Evolutionary conservation across 2,329 filamentous ascomycete species (phyloP).

Genomic region (Chalara sp.): DNA sequence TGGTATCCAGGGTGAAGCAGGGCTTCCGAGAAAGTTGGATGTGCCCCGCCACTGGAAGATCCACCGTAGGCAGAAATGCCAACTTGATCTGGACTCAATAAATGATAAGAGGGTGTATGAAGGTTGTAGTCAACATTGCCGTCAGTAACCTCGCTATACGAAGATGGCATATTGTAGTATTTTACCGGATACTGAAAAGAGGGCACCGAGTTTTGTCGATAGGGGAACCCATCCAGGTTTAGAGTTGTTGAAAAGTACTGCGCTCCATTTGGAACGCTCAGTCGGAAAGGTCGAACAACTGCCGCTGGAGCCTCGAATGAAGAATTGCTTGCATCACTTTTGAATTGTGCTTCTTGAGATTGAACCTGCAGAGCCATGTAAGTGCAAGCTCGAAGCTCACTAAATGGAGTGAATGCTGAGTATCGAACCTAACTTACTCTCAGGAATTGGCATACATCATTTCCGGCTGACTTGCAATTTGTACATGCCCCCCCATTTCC

Average conservation of each 20-base stretch:
- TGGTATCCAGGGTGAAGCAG: constrained; percentile 15
- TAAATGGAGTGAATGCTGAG: neutral
- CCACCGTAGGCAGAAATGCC: constrained; percentile 1
- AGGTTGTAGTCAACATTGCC: constrained; percentile 20
- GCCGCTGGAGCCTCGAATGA: constrained; percentile 17
- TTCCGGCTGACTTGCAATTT: constrained; percentile 73
- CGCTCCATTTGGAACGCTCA: constrained; percentile 14
- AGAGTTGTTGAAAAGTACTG: constrained; percentile 11
- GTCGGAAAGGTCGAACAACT: constrained; percentile 17
- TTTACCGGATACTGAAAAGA: constrained; percentile 13
- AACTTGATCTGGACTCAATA: constrained; percentile 13
- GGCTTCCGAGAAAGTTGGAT: constrained; percentile 13
- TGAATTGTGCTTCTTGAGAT: constrained; percentile 21
- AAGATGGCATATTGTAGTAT: constrained; percentile 11
- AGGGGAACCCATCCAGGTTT: constrained; percentile 2
- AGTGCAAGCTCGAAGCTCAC: constrained; percentile 3
- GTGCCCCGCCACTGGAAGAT: constrained; percentile 10
- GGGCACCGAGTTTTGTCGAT: constrained; percentile 1
- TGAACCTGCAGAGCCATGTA: constrained; percentile 18
- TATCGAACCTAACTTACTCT: constrained; percentile 47
- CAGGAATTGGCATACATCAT: constrained; percentile 69
- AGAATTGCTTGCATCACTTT: constrained; percentile 15
- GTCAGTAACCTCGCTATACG: constrained; percentile 18
- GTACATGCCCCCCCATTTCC: constrained; percentile 69
- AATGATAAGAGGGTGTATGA: constrained; percentile 5